Conservation (phyloP, 768 basidiomycete species). For the Podaxis rugospora region DNA sequence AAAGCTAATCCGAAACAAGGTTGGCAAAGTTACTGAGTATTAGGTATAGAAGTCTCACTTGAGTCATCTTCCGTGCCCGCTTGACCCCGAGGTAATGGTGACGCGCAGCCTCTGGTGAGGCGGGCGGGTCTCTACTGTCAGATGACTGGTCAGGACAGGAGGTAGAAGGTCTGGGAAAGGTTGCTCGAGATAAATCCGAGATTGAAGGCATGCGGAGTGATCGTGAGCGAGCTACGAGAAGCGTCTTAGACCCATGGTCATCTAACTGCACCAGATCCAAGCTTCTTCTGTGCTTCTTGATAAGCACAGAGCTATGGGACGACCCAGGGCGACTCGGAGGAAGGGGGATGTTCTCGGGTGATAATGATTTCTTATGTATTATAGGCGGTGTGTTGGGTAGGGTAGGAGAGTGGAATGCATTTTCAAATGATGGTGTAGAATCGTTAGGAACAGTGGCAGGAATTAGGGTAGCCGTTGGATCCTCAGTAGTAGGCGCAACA, state of each 20-base stretch:
- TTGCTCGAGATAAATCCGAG: not conserved
- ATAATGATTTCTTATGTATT: not conserved
- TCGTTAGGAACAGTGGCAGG: not conserved
- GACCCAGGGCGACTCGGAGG: conserved; percentile 6
- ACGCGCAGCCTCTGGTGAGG: conserved; percentile 8
- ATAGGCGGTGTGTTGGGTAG: not conserved
- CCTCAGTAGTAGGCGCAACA: not conserved
- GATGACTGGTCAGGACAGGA: not conserved
- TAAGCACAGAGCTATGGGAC: not conserved
- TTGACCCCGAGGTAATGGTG: conserved; percentile 37
- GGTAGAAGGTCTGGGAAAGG: not conserved
- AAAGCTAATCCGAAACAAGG: conserved; percentile 29
- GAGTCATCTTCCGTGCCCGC: conserved; percentile 46
- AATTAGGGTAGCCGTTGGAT: not conserved
- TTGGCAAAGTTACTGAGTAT: not conserved
- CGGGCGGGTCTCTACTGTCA: conserved; percentile 3
- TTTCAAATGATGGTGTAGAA: not conserved
- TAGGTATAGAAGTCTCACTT: conserved; percentile 27
- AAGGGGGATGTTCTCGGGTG: not conserved
- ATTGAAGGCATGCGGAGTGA: not conserved
- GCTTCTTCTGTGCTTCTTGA: conserved; percentile 12
- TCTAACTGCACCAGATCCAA: conserved; percentile 10
- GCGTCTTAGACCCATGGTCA: not conserved
- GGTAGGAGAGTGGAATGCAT: not conserved
- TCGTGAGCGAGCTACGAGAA: not conserved